Percentiles rank a stretch among this genome's conserved stretches.
These are phyloP conservation scores for Pichia manshurica DNA, from an alignment of 805 yeast genomes.

Conservation along the genomic window DNA sequence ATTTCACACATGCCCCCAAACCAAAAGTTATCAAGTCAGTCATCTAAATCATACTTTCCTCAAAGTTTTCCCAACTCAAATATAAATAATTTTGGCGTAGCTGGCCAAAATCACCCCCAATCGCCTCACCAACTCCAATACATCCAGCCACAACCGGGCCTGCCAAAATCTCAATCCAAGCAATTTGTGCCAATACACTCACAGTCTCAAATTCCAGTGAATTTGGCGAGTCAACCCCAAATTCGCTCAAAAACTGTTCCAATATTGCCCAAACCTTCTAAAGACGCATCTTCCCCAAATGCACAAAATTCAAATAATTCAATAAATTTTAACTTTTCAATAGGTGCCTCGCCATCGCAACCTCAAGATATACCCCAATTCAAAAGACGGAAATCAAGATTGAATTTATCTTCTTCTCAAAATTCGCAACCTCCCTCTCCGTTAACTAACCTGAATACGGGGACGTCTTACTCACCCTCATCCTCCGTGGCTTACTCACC, in stretches of 20 bases:
- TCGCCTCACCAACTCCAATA: slow-evolving; percentile 10
- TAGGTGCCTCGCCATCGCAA: slow-evolving; percentile 17
- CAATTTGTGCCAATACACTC: not conserved
- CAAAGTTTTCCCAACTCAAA: slow-evolving; percentile 10
- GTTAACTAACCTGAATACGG: slow-evolving; percentile 7
- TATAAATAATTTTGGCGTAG: not conserved
- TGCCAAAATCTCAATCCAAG: not conserved
- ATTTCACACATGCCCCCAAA: slow-evolving; percentile 8
- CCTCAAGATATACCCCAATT: slow-evolving; percentile 29
- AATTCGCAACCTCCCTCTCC: slow-evolving; percentile 28
- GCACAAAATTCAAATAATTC: slow-evolving; percentile 17
- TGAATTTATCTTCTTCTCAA: slow-evolving; percentile 14
- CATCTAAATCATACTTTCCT: slow-evolving; percentile 5
- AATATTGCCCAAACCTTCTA: slow-evolving; percentile 30
- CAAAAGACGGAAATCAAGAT: slow-evolving; percentile 29
- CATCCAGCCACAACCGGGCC: not conserved
- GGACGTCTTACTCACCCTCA: slow-evolving; percentile 6
- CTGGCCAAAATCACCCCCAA: slow-evolving; percentile 1
- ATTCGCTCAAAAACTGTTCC: slow-evolving; percentile 29
- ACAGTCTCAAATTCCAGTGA: slow-evolving; percentile 1
- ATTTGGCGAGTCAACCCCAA: not conserved
- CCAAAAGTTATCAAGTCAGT: not conserved
- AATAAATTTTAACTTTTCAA: slow-evolving; percentile 15
- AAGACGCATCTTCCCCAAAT: slow-evolving; percentile 21
- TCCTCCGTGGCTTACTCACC: slow-evolving; percentile 19